A percentile compares a stretch with the other conserved stretches of the same genome.
Evolutionary conservation across 1,284 basidiomycete genomes (phyloP).

Genomic region (Tilletiopsis washingtonensis): DNA sequence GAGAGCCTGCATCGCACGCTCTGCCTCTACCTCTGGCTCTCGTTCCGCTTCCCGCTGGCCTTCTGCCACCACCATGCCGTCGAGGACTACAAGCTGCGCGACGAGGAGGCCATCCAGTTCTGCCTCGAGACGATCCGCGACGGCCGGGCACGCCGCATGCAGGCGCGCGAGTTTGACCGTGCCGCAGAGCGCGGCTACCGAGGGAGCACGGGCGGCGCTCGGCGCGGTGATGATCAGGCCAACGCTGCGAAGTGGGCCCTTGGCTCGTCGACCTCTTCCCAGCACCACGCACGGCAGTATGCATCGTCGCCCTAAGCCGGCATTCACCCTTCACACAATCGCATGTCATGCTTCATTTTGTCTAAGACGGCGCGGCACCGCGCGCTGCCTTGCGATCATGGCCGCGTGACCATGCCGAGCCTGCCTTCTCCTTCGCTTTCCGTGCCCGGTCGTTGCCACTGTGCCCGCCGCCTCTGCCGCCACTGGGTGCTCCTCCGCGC

Average conservation of each 20-base stretch:
- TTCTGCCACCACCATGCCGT: conserved; percentile 61
- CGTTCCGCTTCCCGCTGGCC: conserved; percentile 65
- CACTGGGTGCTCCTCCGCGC: neutral
- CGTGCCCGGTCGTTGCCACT: conserved; percentile 1
- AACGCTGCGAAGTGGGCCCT: too few species aligned
- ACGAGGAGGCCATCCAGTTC: conserved; percentile 62
- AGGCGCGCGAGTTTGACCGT: conserved; percentile 17
- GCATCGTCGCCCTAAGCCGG: too few species aligned
- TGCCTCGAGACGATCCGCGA: conserved; percentile 41
- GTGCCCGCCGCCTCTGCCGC: neutral
- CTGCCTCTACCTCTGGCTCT: conserved; percentile 79
- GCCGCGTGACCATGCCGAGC: too few species aligned
- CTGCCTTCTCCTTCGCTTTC: neutral
- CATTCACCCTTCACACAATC: too few species aligned
- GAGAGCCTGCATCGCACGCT: conserved; percentile 77
- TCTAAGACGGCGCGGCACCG: too few species aligned
- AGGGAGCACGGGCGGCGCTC: too few species aligned
- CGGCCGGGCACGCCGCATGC: conserved; percentile 27
- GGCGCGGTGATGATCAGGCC: too few species aligned
- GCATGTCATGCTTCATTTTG: too few species aligned
- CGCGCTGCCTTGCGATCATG: too few species aligned
- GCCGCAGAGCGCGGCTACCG: too few species aligned
- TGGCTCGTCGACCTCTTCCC: too few species aligned
- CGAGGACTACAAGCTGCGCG: conserved; percentile 56
- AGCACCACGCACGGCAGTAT: too few species aligned